phyloP scores from a whole-genome alignment of 495 filamentous ascomycete genomes.

The Lophium mytilinum region DNA sequence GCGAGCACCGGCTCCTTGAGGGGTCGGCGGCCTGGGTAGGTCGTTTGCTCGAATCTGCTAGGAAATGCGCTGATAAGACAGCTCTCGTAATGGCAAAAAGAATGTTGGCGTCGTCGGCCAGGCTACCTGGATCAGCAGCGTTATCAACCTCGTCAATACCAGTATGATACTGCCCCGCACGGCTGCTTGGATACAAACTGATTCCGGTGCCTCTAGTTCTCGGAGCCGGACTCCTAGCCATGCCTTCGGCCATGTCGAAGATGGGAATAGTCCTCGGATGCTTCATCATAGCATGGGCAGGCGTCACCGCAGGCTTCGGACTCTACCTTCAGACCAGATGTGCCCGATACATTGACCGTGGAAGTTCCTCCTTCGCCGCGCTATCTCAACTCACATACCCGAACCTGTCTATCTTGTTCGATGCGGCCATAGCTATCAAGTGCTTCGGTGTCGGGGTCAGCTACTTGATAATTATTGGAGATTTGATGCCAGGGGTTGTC shows the following conservation, averaged over 20 bases:
- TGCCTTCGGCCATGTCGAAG: constrained; percentile 87
- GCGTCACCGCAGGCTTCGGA: constrained; percentile 78
- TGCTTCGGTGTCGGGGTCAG: constrained; percentile 95
- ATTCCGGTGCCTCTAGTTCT: constrained; percentile 50
- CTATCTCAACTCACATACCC: constrained; percentile 94
- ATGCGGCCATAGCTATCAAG: constrained; percentile 93
- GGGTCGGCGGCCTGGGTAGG: constrained; percentile 26
- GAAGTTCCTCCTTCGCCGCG: constrained; percentile 77
- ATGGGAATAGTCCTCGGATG: constrained; percentile 81
- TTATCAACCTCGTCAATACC: constrained; percentile 93
- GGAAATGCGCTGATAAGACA: constrained; percentile 24
- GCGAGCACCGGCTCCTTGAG: constrained; percentile 33
- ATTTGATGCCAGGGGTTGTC: constrained; percentile 93
- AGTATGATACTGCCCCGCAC: constrained; percentile 46
- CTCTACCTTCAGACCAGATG: constrained; percentile 91
- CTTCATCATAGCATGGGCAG: constrained; percentile 84
- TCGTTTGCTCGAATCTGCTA: background rate
- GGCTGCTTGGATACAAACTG: background rate
- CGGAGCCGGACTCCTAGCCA: constrained; percentile 87
- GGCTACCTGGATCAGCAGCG: constrained; percentile 83
- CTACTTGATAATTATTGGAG: constrained; percentile 97
- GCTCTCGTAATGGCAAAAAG: constrained; percentile 46
- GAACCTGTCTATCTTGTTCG: constrained; percentile 91
- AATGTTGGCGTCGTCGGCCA: constrained; percentile 51
- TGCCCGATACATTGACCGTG: constrained; percentile 82